These are phyloP conservation scores for Ceratocystis alfenasii DNA, from an alignment of 2,329 filamentous ascomycete genomes.

Conservation along the genomic window DNA sequence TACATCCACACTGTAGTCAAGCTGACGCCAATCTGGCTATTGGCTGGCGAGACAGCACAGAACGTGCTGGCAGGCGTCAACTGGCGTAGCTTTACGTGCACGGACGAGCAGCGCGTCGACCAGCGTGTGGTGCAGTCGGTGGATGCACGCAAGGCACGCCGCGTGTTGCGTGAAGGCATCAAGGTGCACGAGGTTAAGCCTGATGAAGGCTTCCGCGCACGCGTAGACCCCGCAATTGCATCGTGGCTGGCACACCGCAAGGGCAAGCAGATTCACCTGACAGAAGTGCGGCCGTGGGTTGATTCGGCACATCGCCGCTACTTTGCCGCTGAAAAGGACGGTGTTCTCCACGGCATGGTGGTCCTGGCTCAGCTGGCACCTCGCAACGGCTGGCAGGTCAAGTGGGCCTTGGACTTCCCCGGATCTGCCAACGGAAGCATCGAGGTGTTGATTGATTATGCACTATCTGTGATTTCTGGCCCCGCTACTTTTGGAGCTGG, in stretches of 20 bases:
- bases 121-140: conserved; percentile 47
- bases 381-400: conserved; percentile 80
- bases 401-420: conserved; percentile 92
- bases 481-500: conserved; percentile 79
- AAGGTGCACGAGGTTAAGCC: conserved; percentile 61
- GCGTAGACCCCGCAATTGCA: conserved; percentile 59
- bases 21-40: conserved; percentile 77
- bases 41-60: conserved; percentile 68
- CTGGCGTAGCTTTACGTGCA: conserved; percentile 81
- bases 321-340: conserved; percentile 66
- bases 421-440: conserved; percentile 76
- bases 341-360: conserved; percentile 63
- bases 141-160: conserved; percentile 62
- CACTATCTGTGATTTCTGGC: conserved; percentile 41
- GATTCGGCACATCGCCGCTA: conserved; percentile 75
- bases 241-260: conserved; percentile 73
- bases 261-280: conserved; percentile 77
- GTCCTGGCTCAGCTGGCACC: conserved; percentile 72
- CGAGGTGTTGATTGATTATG: conserved; percentile 65
- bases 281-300: conserved; percentile 79
- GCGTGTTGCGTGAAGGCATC: conserved; percentile 71
- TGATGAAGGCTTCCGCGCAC: conserved; percentile 56
- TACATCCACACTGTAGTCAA: conserved; percentile 57
- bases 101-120: conserved; percentile 76
- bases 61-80: conserved; percentile 69